Evolutionary conservation across 805 yeast species (phyloP).

Genomic region (Spathaspora boniae): DNA sequence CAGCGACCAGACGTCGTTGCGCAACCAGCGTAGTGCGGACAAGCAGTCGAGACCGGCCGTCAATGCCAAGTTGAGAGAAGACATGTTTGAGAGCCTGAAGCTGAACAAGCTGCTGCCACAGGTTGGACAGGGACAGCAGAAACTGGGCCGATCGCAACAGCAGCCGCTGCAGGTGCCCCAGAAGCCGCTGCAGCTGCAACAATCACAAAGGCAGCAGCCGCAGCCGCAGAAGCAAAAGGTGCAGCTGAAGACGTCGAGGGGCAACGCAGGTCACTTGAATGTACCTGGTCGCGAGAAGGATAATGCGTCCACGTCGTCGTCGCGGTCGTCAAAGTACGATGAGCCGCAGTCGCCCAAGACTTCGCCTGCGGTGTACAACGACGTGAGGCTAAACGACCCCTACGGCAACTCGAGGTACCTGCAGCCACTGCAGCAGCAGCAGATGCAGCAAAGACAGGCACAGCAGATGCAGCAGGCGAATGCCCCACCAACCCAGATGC

Average conservation of each 20-base stretch:
- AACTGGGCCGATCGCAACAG: slow-evolving; percentile 2
- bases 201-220: slow-evolving; percentile 7
- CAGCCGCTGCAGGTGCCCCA: slow-evolving; percentile 4
- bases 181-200: slow-evolving; percentile 4
- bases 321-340: slow-evolving; percentile 32
- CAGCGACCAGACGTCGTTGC: slow-evolving; percentile 26
- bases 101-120: slow-evolving; percentile 4
- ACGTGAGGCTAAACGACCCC: neutral
- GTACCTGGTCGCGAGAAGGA: slow-evolving; percentile 10
- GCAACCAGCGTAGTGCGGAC: slow-evolving; percentile 11
- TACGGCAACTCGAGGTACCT: too few relatives aligned
- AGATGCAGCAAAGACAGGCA: too few relatives aligned
- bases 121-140: slow-evolving; percentile 2
- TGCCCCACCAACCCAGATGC: slow-evolving; percentile 8
- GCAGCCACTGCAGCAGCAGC: too few relatives aligned
- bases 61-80: slow-evolving; percentile 31
- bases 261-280: neutral
- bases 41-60: slow-evolving; percentile 1
- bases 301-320: slow-evolving; percentile 34
- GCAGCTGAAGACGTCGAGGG: neutral
- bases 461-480: neutral
- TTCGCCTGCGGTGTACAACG: slow-evolving; percentile 21
- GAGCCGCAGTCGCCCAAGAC: slow-evolving; percentile 41
- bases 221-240: slow-evolving; percentile 4
- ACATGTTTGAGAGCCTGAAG: slow-evolving; percentile 28